Conservation (phyloP, 2,329 filamentous ascomycete species). For the Talaromyces albobiverticillius region DNA sequence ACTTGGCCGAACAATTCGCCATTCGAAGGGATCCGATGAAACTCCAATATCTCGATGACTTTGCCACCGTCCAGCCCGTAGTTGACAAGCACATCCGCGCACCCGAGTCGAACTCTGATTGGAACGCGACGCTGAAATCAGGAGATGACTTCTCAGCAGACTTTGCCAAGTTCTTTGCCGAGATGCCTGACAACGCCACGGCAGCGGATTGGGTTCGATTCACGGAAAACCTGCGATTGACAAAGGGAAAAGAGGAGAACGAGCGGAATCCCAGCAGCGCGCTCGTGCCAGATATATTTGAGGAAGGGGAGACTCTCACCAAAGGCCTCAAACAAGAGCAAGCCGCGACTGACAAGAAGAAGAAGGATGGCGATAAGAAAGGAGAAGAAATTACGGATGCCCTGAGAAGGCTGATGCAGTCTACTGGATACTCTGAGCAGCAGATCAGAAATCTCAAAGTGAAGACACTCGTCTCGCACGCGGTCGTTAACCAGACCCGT, state of each 20-base stretch:
- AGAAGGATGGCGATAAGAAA: slow-evolving; percentile 16
- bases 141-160: slow-evolving; percentile 61
- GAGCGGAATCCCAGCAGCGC: slow-evolving; percentile 49
- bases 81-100: slow-evolving; percentile 67
- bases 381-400: slow-evolving; percentile 34
- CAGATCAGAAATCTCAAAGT: slow-evolving; percentile 55
- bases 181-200: slow-evolving; percentile 53
- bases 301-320: slow-evolving; percentile 36
- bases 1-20: slow-evolving; percentile 70
- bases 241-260: slow-evolving; percentile 49
- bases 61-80: slow-evolving; percentile 71
- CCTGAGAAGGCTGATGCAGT: slow-evolving; percentile 53
- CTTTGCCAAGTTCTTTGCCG: slow-evolving; percentile 47
- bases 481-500: slow-evolving; percentile 88
- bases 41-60: slow-evolving; percentile 77
- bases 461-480: slow-evolving; percentile 71
- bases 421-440: slow-evolving; percentile 52
- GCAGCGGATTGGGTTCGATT: slow-evolving; percentile 42
- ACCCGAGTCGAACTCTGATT: slow-evolving; percentile 51
- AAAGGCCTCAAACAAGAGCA: slow-evolving; percentile 26
- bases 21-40: slow-evolving; percentile 70
- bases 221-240: slow-evolving; percentile 48
- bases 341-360: slow-evolving; percentile 25
- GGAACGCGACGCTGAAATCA: slow-evolving; percentile 59
- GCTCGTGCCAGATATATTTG: slow-evolving; percentile 52